Evolutionary conservation across 2,329 filamentous ascomycete species (phyloP).

Genomic region (Fusarium setosum): DNA sequence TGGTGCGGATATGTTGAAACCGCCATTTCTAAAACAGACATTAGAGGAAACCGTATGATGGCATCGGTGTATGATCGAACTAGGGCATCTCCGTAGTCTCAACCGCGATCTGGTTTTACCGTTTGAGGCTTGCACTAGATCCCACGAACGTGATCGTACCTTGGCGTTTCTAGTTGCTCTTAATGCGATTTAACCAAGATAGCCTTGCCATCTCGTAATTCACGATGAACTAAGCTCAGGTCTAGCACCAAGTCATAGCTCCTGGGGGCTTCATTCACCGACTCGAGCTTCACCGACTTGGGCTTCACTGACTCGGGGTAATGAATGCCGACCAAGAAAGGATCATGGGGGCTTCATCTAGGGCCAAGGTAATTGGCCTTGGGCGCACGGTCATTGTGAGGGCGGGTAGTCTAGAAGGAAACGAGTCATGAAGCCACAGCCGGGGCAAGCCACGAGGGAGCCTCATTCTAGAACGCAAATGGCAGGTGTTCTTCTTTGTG

Average conservation of each 20-base stretch:
- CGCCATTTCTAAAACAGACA: too few relatives aligned
- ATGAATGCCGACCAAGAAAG: background rate
- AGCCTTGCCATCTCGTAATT: too few relatives aligned
- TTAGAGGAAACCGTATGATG: too few relatives aligned
- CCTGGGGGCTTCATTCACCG: background rate
- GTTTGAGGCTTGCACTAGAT: too few relatives aligned
- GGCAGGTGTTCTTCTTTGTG: background rate
- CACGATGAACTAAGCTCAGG: background rate
- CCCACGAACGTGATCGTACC: too few relatives aligned
- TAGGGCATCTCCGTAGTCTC: too few relatives aligned
- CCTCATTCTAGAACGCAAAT: constrained; percentile 17
- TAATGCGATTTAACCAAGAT: too few relatives aligned
- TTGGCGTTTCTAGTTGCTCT: too few relatives aligned
- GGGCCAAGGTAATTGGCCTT: background rate
- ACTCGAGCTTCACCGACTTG: background rate
- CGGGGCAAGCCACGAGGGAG: background rate
- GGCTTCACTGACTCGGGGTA: background rate
- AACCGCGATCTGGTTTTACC: too few relatives aligned
- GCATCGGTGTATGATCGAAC: too few relatives aligned
- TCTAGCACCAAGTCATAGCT: background rate
- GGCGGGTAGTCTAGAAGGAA: constrained; percentile 27
- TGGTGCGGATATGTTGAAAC: too few relatives aligned
- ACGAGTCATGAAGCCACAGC: background rate
- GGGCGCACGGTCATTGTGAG: background rate
- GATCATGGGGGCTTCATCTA: background rate